A percentile compares a stretch with the other conserved stretches of the same genome.
Evolutionary conservation across 768 basidiomycete genomes (phyloP).

Genomic region (Xanthoconium purpureum): DNA sequence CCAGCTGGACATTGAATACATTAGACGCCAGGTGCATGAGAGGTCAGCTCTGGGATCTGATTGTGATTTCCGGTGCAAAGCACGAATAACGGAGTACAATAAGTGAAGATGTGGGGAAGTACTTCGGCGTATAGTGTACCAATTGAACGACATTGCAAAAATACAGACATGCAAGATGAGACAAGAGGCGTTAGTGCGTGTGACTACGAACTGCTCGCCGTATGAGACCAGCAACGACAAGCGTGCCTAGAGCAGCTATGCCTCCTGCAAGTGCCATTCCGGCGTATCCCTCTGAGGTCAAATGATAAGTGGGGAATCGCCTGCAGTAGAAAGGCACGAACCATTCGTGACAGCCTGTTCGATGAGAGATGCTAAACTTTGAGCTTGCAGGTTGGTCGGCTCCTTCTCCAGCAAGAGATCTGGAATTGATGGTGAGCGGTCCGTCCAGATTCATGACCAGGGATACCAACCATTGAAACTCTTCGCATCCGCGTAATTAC

Average conservation of each 20-base stretch:
- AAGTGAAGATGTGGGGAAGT: constrained; percentile 16
- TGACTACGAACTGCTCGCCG: constrained; percentile 68
- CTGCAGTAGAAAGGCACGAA: constrained; percentile 31
- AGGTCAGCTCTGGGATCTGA: constrained; percentile 10
- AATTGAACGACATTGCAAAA: constrained; percentile 4
- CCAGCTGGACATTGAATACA: background rate
- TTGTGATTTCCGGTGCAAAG: constrained; percentile 8
- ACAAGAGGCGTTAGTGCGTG: constrained; percentile 13
- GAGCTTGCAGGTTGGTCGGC: constrained; percentile 89
- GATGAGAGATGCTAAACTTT: constrained; percentile 80
- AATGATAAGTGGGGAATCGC: background rate
- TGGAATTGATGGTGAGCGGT: constrained; percentile 30
- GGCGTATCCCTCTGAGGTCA: constrained; percentile 84
- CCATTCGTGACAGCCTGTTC: constrained; percentile 83
- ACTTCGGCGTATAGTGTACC: constrained; percentile 11
- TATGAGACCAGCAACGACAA: constrained; percentile 72
- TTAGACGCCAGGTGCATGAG: background rate
- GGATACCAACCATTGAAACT: constrained; percentile 79
- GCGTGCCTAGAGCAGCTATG: constrained; percentile 77
- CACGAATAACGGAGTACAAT: constrained; percentile 25
- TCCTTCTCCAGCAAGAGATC: constrained; percentile 88
- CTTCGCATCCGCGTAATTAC: constrained; percentile 88
- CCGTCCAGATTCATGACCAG: background rate
- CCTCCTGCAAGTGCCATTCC: constrained; percentile 96
- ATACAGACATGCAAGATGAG: constrained; percentile 17